Percentiles rank a stretch among this genome's conserved stretches.
Conservation (phyloP, 306 rosid genomes). For the Vachellia collinsii region DNA sequence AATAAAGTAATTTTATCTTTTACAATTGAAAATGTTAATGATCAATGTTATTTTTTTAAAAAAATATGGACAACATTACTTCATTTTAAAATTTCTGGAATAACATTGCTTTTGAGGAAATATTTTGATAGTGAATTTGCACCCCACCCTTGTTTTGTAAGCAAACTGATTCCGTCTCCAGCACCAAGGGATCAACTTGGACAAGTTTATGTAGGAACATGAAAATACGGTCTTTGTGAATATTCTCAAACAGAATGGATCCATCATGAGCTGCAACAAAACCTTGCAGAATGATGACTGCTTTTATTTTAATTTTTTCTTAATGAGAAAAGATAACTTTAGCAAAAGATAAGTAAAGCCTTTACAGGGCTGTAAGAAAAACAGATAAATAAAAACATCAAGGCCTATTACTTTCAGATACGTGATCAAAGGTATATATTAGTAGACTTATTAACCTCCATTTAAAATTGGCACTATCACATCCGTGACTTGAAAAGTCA, state of each 20-base stretch:
- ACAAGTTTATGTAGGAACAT: not conserved
- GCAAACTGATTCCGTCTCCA: not conserved
- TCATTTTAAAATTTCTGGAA: too few relatives aligned
- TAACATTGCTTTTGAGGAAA: too few relatives aligned
- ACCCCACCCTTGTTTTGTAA: too few relatives aligned
- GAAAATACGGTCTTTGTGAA: not conserved
- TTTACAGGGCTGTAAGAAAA: not conserved
- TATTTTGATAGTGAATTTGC: too few relatives aligned
- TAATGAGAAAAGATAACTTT: not conserved
- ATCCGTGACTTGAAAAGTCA: conserved; percentile 8
- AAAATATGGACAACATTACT: too few relatives aligned
- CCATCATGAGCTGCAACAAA: not conserved
- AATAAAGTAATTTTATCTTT: too few relatives aligned
- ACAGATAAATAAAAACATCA: not conserved
- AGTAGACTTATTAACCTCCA: not conserved
- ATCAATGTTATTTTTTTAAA: too few relatives aligned
- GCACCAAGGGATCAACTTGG: not conserved
- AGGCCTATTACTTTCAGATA: not conserved
- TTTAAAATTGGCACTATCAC: conserved; percentile 1
- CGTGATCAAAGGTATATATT: not conserved
- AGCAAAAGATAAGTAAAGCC: not conserved
- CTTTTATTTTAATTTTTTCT: not conserved
- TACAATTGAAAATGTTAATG: too few relatives aligned
- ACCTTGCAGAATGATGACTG: not conserved
- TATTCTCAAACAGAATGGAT: not conserved